Evolutionary conservation across 768 basidiomycete species (phyloP).

Genomic region (Phallus indusiatus): DNA sequence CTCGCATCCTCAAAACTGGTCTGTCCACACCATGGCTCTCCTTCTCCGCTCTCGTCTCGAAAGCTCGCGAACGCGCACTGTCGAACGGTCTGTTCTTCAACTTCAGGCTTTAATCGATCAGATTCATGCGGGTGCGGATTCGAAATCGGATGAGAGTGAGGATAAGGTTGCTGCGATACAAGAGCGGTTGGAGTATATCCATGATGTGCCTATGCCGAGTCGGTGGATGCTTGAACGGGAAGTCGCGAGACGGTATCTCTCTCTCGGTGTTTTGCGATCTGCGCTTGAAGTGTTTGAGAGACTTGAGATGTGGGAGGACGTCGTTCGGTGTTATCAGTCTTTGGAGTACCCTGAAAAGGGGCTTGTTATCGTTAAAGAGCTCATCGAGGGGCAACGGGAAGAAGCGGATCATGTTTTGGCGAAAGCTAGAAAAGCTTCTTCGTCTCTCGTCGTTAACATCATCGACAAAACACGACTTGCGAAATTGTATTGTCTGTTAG

Average conservation of each 20-base stretch:
- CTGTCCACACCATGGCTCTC: slow-evolving; percentile 92
- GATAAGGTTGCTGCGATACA: slow-evolving; percentile 61
- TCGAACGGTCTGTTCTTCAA: slow-evolving; percentile 87
- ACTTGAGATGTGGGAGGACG: slow-evolving; percentile 98
- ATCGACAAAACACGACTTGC: slow-evolving; percentile 69
- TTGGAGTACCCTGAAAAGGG: slow-evolving; percentile 76
- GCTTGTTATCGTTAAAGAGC: slow-evolving; percentile 69
- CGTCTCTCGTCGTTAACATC: slow-evolving; percentile 30
- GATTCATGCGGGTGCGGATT: too few relatives aligned
- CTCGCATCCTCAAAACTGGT: slow-evolving; percentile 88
- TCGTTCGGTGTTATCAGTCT: slow-evolving; percentile 76
- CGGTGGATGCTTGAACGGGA: slow-evolving; percentile 94
- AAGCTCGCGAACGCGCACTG: slow-evolving; percentile 77
- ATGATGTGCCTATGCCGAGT: slow-evolving; percentile 73
- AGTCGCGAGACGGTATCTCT: slow-evolving; percentile 72
- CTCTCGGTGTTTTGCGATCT: slow-evolving; percentile 79
- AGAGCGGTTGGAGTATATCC: slow-evolving; percentile 74
- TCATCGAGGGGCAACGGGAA: slow-evolving; percentile 75
- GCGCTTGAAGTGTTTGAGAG: slow-evolving; percentile 91
- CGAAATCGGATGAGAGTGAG: too few relatives aligned
- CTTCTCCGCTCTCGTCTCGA: slow-evolving; percentile 90
- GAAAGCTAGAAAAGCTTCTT: slow-evolving; percentile 54
- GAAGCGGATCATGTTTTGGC: slow-evolving; percentile 68
- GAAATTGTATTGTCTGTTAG: slow-evolving; percentile 91
- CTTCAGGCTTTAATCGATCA: slow-evolving; percentile 94